Conservation (phyloP, 805 yeast genomes). For the Maudiozyma bulderi region DNA sequence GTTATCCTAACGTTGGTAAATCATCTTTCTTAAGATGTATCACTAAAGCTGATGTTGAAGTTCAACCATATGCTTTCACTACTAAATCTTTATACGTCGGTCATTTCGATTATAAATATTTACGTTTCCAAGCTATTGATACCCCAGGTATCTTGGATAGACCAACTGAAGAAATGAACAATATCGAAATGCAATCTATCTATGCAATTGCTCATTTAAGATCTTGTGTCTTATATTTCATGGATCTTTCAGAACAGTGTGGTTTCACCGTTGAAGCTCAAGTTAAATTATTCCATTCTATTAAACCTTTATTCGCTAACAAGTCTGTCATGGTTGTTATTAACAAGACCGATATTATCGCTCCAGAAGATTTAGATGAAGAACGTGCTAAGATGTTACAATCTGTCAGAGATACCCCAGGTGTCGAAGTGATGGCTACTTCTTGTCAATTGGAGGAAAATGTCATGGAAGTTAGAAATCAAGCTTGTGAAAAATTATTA, state of each 20-base stretch:
- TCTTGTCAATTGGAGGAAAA: slow-evolving; percentile 93
- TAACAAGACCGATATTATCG: slow-evolving; percentile 88
- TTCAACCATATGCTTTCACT: slow-evolving; percentile 98
- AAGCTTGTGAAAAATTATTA: slow-evolving; percentile 93
- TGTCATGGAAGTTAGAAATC: slow-evolving; percentile 90
- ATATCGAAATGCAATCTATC: slow-evolving; percentile 98
- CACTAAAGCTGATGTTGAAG: slow-evolving; percentile 98
- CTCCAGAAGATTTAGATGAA: slow-evolving; percentile 70
- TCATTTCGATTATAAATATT: slow-evolving; percentile 95
- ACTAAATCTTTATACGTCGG: slow-evolving; percentile 96
- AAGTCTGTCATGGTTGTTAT: slow-evolving; percentile 92
- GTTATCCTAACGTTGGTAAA: slow-evolving; percentile 98
- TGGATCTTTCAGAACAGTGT: slow-evolving; percentile 99
- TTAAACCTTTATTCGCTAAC: slow-evolving; percentile 94
- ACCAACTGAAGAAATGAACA: slow-evolving; percentile 99
- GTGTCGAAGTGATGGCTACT: slow-evolving; percentile 86
- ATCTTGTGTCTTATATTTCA: slow-evolving; percentile 91
- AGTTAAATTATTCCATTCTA: slow-evolving; percentile 91
- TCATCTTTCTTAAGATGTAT: slow-evolving; percentile 87
- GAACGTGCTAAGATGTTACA: slow-evolving; percentile 65
- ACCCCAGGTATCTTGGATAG: slow-evolving; percentile 98
- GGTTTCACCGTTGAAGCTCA: slow-evolving; percentile 96
- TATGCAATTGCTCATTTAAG: slow-evolving; percentile 97
- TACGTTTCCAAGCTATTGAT: slow-evolving; percentile 97
- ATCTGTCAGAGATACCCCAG: slow-evolving; percentile 54